A percentile compares a stretch with the other conserved stretches of the same genome.
Conservation (phyloP, 2,329 filamentous ascomycete genomes). For the Pseudocercospora crystallina region DNA sequence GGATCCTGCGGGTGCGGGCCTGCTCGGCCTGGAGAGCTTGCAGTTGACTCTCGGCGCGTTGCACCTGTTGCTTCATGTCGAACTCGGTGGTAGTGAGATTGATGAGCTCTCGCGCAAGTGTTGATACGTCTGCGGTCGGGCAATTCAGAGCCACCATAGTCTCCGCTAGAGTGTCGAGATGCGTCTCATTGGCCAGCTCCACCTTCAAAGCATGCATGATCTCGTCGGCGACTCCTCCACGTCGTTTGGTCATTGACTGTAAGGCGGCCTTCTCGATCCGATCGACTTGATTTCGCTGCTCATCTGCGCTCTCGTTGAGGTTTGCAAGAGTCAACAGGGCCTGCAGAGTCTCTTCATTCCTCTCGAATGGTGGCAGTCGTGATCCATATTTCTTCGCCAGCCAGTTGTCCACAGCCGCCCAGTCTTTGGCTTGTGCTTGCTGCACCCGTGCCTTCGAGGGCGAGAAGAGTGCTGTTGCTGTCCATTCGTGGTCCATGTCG, state of each 20-base stretch:
- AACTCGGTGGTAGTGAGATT: conserved; percentile 25
- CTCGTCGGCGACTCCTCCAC: conserved; percentile 17
- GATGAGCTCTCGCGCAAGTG: conserved; percentile 22
- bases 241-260: conserved; percentile 46
- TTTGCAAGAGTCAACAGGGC: conserved; percentile 71
- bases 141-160: conserved; percentile 39
- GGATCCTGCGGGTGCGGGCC: conserved; percentile 19
- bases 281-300: conserved; percentile 61
- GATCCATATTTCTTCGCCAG: conserved; percentile 68
- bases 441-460: conserved; percentile 69
- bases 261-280: conserved; percentile 62
- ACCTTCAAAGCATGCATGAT: conserved; percentile 20
- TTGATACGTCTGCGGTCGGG: conserved; percentile 26
- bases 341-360: conserved; percentile 79
- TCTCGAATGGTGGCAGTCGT: conserved; percentile 72
- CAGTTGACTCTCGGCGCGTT: conserved; percentile 26
- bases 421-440: conserved; percentile 82
- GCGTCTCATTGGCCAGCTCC: conserved; percentile 31
- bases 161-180: conserved; percentile 38
- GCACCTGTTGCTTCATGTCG: conserved; percentile 29
- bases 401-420: conserved; percentile 86
- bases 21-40: conserved; percentile 28
- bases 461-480: conserved; percentile 54
- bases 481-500: conserved; percentile 34
- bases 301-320: conserved; percentile 75